Base-by-base conservation (phyloP, 192 early-diverging fungal species). In the Backusella macrospora region DNA sequence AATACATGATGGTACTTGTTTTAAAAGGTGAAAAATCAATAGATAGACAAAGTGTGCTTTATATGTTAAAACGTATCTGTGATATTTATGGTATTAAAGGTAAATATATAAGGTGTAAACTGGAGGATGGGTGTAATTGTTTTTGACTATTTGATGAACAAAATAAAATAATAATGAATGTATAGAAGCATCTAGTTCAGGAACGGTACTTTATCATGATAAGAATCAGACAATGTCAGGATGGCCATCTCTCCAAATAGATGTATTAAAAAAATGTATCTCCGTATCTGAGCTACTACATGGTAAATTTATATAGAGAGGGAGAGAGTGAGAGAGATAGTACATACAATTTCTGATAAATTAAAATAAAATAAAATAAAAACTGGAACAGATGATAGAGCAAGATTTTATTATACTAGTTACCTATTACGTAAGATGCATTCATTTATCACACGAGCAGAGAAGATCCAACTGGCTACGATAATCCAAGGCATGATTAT, bases 231-330 rank as follows among this genome's bases (percentile, higher is more conserved):
- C 14, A 0, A 79, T 16, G 18, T 80, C 78, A 72, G 94, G 94
- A 5, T 94, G 93, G 93, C 90, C 92, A 23, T 84, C 85, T 18
- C 75, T 95, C 40, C 93, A 93, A 74, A 90, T 94, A 42, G 89
- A 90, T 74, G 84, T 91, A 6, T 72, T 94, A 26, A 87, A 88
- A 46, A 90, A 94, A 81, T 90, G 89, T 43, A 89, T 94, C 44
- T 79, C 83, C 9, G 80, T 93, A 4, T 75, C 92, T 0, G 87
- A 92, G 47, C 82, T 85, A 16, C 72, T 90, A 48, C 88, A 88
- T 87, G 92, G 45, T 46, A 46, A 14, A 1, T 14, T 14, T 4
- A 1, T 34, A 1, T 34, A 34, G 2, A 34, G 2, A 34, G 2
- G 2, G 2, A 34, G 29, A 34, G 29, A 34, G 29, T 1, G 2